These are phyloP conservation scores for Solanum sejunctum DNA, from an alignment of 257 asterid genomes.

Conservation along the genomic window DNA sequence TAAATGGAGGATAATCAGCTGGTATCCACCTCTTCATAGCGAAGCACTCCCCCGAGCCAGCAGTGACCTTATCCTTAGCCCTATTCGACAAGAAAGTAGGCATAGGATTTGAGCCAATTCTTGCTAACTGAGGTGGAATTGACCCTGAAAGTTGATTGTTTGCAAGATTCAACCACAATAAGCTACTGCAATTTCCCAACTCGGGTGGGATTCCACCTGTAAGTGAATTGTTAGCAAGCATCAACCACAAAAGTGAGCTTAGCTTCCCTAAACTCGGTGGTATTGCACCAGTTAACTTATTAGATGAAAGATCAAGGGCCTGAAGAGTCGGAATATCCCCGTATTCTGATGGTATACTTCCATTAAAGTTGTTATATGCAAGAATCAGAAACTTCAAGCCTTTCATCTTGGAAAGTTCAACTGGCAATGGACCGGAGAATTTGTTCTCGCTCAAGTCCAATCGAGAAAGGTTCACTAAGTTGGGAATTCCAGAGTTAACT, in stretches of 20 bases:
- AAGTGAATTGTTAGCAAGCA: conserved; percentile 71
- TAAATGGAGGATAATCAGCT: conserved; percentile 76
- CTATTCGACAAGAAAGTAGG: conserved; percentile 56
- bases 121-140: conserved; percentile 40
- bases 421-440: conserved; percentile 60
- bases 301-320: conserved; percentile 82
- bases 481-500: conserved; percentile 43
- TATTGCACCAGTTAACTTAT: conserved; percentile 39
- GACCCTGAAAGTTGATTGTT: conserved; percentile 47
- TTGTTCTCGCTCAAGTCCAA: conserved; percentile 73
- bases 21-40: conserved; percentile 89
- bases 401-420: conserved; percentile 37
- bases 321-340: conserved; percentile 59
- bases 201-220: conserved; percentile 54
- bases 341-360: conserved; percentile 58
- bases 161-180: conserved; percentile 75
- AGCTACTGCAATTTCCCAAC: conserved; percentile 76
- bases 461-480: conserved; percentile 39
- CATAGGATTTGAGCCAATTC: conserved; percentile 37
- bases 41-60: conserved; percentile 81
- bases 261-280: conserved; percentile 58
- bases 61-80: conserved; percentile 17
- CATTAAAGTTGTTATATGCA: conserved; percentile 58
- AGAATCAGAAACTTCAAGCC: conserved; percentile 59
- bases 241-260: conserved; percentile 72